A percentile compares a stretch with the other conserved stretches of the same genome.
phyloP scores from a whole-genome alignment of 106 monocot species.

The Acanthochlamys bracteata region DNA sequence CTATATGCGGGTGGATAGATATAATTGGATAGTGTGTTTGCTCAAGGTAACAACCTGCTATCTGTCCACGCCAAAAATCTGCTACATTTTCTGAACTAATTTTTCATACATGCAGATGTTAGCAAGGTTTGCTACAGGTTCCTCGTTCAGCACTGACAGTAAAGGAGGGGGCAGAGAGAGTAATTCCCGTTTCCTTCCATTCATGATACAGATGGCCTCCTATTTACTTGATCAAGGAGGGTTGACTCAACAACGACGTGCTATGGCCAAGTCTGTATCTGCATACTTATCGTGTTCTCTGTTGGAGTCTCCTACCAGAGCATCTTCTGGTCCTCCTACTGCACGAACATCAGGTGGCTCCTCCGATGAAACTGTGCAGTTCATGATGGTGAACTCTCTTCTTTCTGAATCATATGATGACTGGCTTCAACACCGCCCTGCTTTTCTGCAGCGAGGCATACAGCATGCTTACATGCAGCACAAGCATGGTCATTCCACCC shows the following conservation, averaged over 20 bases:
- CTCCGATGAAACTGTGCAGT: slow-evolving; percentile 84
- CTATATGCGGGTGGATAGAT: too few relatives aligned
- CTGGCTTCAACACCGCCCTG: slow-evolving; percentile 59
- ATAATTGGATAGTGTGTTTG: too few relatives aligned
- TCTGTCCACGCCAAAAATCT: too few relatives aligned
- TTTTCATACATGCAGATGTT: slow-evolving; percentile 51
- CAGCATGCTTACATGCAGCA: slow-evolving; percentile 87
- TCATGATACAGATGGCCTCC: slow-evolving; percentile 97
- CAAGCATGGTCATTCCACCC: slow-evolving; percentile 48
- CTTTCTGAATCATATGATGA: slow-evolving; percentile 78
- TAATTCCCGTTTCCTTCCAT: slow-evolving; percentile 77
- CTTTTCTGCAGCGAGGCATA: slow-evolving; percentile 77
- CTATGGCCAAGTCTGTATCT: slow-evolving; percentile 53
- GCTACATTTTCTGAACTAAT: too few relatives aligned
- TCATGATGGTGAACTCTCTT: slow-evolving; percentile 98
- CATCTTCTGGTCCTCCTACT: slow-evolving; percentile 13
- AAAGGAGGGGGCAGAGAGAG: slow-evolving; percentile 93
- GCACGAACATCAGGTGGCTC: slow-evolving; percentile 18
- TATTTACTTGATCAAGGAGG: slow-evolving; percentile 74
- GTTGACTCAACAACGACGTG: slow-evolving; percentile 44
- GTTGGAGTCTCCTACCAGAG: slow-evolving; percentile 16
- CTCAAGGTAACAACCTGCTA: too few relatives aligned
- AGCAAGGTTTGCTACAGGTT: slow-evolving; percentile 89
- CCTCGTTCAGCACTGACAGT: slow-evolving; percentile 69
- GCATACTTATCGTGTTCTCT: slow-evolving; percentile 43